Base-by-base conservation (phyloP, 352 stramenopile species). In the Phytophthora cajani region DNA sequence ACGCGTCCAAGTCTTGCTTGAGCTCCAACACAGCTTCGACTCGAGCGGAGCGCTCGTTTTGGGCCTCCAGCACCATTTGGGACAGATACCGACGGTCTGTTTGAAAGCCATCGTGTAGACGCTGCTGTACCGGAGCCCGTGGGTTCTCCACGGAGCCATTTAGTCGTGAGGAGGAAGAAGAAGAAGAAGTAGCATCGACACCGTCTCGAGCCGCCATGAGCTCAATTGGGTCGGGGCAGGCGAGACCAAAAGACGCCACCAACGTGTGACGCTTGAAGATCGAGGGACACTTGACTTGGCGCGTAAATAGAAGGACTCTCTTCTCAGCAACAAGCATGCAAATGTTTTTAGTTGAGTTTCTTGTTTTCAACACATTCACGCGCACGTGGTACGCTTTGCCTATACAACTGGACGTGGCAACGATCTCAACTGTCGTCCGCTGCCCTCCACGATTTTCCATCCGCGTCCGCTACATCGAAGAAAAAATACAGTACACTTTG, bases 1-100 rank as follows among this genome's bases (percentile, higher is more conserved):
- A 88, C 27, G 79, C 67, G 14, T 92, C 84, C 11, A 91, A 64
- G 23, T 83, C 85, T 1, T 50, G 63, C 19, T 93, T 94, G 30
- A 95, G 74, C 64, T 80, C 69, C 38, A 93, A 17, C 9, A 93
- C 72, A 11, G 84, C 84, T 12, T 89, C 70, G 1, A 90, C 59
- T 17, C 87, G 81, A 5, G 68, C 53, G 1, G 40, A 56, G 17
- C 82, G 81, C 57, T 82, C 62, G 58, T 75, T 58, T 25, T 67
- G 54, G 11, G 72, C 57, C 2, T 72, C 64, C 6, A 53, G 58
- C 10, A 89, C 61, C 79, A 92, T 86, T 23, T 81, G 71, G 1
- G 67, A 25, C 5, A 92, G 68, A 54, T 90, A 89, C 42, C 73
- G 59, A 2, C 75, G 81, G 47, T 92, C 82, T 0, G 79, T 61